phyloP scores from a whole-genome alignment of 305 asterid genomes.

The Rubia peregrina region DNA sequence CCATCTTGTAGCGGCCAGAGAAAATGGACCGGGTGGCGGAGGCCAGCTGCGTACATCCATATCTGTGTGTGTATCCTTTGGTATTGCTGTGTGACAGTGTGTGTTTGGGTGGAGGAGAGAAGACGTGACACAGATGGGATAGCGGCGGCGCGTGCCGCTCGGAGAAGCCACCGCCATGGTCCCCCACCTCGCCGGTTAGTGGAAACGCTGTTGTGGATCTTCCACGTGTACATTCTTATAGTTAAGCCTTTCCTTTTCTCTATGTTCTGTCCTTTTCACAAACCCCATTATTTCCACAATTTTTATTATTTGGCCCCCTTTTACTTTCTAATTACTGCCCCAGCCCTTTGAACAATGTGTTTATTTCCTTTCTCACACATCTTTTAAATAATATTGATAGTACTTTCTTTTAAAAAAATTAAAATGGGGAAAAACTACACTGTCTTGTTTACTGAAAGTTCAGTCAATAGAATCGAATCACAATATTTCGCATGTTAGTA shows the following conservation, averaged over 20 bases:
- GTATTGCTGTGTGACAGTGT: not conserved
- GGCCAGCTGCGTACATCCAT: not conserved
- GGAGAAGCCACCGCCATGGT: constrained; percentile 28
- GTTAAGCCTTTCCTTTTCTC: not conserved
- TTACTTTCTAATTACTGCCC: not conserved
- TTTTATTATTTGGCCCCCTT: not conserved
- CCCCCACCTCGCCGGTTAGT: constrained; percentile 6
- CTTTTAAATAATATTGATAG: too few species aligned
- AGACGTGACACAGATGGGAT: not conserved
- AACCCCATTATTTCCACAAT: too few species aligned
- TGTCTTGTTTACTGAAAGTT: too few species aligned
- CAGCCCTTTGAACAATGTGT: not conserved
- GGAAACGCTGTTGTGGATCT: constrained; percentile 7
- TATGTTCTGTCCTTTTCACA: not conserved
- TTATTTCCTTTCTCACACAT: not conserved
- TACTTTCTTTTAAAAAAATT: too few species aligned
- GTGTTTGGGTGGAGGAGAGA: not conserved
- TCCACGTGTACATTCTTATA: constrained; percentile 17
- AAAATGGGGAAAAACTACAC: too few species aligned
- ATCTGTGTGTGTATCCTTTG: not conserved
- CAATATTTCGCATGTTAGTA: too few species aligned
- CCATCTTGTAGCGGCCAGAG: not conserved
- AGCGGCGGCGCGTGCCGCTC: constrained; percentile 22
- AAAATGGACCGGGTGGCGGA: not conserved
- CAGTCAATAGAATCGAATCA: too few species aligned